Evolutionary conservation across 306 rosid genomes (phyloP).

Genomic region (Vigna reflexopilosa): DNA sequence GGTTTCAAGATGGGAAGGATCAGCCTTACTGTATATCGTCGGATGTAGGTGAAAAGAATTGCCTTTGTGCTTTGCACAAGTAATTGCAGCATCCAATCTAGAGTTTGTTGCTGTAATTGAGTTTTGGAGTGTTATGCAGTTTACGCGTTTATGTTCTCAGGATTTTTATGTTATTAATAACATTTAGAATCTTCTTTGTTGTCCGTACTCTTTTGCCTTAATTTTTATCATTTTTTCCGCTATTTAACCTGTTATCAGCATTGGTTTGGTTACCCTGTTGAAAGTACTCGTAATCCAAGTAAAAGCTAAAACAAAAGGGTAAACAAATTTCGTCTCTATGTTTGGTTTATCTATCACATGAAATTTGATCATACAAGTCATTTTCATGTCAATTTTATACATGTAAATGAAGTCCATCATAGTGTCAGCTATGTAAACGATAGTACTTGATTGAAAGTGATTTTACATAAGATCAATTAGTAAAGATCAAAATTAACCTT

Average conservation of each 20-base stretch:
- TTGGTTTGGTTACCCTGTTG: too few species aligned
- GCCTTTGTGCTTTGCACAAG: conserved; percentile 57
- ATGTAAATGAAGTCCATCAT: too few species aligned
- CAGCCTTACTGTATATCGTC: conserved; percentile 57
- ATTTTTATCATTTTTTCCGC: neutral
- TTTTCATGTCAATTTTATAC: too few species aligned
- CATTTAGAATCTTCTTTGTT: conserved; percentile 25
- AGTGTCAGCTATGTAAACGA: too few species aligned
- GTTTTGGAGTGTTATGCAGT: conserved; percentile 31
- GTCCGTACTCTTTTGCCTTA: neutral
- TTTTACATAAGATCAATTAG: too few species aligned
- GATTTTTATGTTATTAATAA: conserved; percentile 30
- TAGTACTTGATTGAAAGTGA: too few species aligned
- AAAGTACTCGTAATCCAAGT: too few species aligned
- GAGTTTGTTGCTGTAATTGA: neutral
- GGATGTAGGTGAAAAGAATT: conserved; percentile 53
- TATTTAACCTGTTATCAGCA: neutral
- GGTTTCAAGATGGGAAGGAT: conserved; percentile 54
- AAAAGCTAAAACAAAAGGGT: too few species aligned
- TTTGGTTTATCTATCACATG: conserved; percentile 11
- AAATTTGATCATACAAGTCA: too few species aligned
- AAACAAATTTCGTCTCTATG: too few species aligned
- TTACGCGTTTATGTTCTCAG: neutral
- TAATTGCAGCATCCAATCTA: conserved; percentile 29
- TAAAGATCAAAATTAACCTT: too few species aligned